Conservation (phyloP, 495 filamentous ascomycete species). For the Corynascus novoguineensis region DNA sequence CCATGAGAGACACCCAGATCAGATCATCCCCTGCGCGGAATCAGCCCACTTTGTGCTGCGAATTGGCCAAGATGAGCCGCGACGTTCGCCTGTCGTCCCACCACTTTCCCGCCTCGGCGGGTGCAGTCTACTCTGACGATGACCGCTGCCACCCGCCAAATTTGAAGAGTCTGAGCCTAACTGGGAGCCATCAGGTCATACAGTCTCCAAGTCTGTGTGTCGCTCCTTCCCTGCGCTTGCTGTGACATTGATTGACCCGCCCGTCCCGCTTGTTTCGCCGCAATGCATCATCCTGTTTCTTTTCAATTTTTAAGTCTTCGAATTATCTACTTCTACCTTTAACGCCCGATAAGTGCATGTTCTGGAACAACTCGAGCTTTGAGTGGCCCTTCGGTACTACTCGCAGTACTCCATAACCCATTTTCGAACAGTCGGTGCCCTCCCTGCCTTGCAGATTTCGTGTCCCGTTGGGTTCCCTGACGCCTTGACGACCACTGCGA, state of each 20-base stretch:
- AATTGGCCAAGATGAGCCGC: slow-evolving; percentile 9
- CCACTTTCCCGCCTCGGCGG: too few relatives aligned
- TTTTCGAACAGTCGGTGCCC: background rate
- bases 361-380: background rate
- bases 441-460: slow-evolving; percentile 2
- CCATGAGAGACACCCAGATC: slow-evolving; percentile 18
- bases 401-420: too few relatives aligned
- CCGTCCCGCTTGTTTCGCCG: background rate
- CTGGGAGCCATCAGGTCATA: too few relatives aligned
- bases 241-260: background rate
- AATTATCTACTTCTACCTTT: too few relatives aligned
- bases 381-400: background rate
- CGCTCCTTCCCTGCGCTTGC: background rate
- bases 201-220: too few relatives aligned
- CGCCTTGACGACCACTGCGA: slow-evolving; percentile 8
- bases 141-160: too few relatives aligned
- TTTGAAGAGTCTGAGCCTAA: too few relatives aligned
- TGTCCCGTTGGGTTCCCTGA: slow-evolving; percentile 4
- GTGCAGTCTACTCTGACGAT: too few relatives aligned
- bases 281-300: background rate
- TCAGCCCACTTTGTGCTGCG: slow-evolving; percentile 28
- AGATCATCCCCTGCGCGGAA: slow-evolving; percentile 28
- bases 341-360: background rate
- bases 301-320: too few relatives aligned
- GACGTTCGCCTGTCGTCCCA: slow-evolving; percentile 13